These are phyloP conservation scores for Cicer yamashitae DNA, from an alignment of 306 rosid genomes.

Conservation along the genomic window DNA sequence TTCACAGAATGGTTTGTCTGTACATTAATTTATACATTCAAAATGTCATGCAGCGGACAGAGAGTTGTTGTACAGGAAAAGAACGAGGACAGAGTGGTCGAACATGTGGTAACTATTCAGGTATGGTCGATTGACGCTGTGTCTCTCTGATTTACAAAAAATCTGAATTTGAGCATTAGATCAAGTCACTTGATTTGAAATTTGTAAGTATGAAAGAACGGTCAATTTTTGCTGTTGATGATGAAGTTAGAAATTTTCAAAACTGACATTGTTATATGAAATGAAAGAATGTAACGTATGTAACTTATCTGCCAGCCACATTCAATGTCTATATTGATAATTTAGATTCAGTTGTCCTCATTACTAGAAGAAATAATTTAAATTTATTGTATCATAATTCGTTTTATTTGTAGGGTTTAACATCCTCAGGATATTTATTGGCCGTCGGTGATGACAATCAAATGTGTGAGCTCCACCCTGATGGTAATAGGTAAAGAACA, in stretches of 20 bases:
- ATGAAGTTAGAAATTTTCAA: slow-evolving; percentile 19
- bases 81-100: slow-evolving; percentile 66
- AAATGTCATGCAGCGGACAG: slow-evolving; percentile 74
- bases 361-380: slow-evolving; percentile 28
- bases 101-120: slow-evolving; percentile 89
- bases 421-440: slow-evolving; percentile 69
- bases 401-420: slow-evolving; percentile 50
- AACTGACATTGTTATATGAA: slow-evolving; percentile 28
- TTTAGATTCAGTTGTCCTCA: slow-evolving; percentile 22
- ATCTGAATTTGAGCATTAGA: slow-evolving; percentile 9
- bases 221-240: slow-evolving; percentile 9
- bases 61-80: slow-evolving; percentile 85
- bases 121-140: slow-evolving; percentile 51
- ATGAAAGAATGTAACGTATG: slow-evolving; percentile 20
- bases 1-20: slow-evolving; percentile 32
- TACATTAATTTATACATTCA: slow-evolving; percentile 26
- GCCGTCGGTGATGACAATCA: slow-evolving; percentile 87
- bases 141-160: slow-evolving; percentile 27
- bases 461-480: slow-evolving; percentile 92
- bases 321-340: slow-evolving; percentile 25
- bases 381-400: slow-evolving; percentile 23
- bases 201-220: background rate
- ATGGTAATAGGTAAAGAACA: slow-evolving; percentile 75
- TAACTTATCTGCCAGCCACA: slow-evolving; percentile 17
- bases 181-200: slow-evolving; percentile 18